Evolutionary conservation across 108 stramenopile genomes (phyloP).

Genomic region (Phaeodactylum tricornutum): DNA sequence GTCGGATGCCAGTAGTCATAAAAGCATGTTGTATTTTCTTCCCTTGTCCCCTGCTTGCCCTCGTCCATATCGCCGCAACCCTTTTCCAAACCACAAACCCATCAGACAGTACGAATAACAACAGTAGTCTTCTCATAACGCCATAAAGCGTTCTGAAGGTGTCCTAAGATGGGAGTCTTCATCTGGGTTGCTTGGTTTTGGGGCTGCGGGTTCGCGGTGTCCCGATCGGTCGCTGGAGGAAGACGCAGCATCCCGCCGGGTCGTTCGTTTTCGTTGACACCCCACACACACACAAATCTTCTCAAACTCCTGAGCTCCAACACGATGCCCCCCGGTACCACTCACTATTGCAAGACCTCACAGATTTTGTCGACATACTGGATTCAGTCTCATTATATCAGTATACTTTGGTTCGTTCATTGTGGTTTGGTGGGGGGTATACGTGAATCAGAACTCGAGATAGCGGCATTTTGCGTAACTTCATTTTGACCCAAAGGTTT

Average conservation of each 20-base stretch:
- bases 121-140: slow-evolving; percentile 29
- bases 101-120: slow-evolving; percentile 50
- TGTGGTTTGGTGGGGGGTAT: slow-evolving; percentile 1
- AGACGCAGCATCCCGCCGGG: neutral
- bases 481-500: no score
- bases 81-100: slow-evolving; percentile 4
- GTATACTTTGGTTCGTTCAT: slow-evolving; percentile 14
- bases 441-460: no score
- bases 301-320: no score
- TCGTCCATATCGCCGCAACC: neutral
- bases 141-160: slow-evolving; percentile 32
- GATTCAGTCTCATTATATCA: slow-evolving; percentile 45
- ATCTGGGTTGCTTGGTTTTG: slow-evolving; percentile 10
- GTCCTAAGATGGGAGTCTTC: slow-evolving; percentile 40
- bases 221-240: neutral
- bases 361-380: slow-evolving; percentile 19
- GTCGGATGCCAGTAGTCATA: slow-evolving; percentile 41
- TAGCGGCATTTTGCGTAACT: no score
- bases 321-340: slow-evolving; percentile 8
- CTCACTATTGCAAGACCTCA: slow-evolving; percentile 19
- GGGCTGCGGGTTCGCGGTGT: neutral
- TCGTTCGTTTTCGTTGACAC: neutral
- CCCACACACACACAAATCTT: neutral
- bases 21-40: slow-evolving; percentile 17
- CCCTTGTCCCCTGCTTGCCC: slow-evolving; percentile 5